Base-by-base conservation (phyloP, 1,284 basidiomycete genomes). In the Tremellales sp. region DNA sequence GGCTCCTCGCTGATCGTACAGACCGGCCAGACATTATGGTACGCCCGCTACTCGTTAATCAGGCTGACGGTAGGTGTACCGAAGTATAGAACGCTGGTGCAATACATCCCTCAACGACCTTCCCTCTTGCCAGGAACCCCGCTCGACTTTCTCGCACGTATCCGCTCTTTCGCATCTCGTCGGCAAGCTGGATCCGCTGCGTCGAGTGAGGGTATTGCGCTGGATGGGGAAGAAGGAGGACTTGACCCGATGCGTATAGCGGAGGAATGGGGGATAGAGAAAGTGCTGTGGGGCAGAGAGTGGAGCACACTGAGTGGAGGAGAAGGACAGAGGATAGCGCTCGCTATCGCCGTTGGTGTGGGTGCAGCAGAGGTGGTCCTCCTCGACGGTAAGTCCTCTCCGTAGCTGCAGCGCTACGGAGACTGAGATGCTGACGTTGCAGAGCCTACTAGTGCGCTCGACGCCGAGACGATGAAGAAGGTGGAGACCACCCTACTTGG, bases 381-480 rank as follows among this genome's bases (percentile, higher is more conserved):
- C 13, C 76, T 92, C 2, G 89, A 92, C 61, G 89, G 89, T 89
- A 47, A 46, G 83, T 76, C 8, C 4, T 13, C 17, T 26, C 4
- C 10, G n/a, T 24, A 26, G 15, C 17, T 15, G 13, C 13, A 41
- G 17, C 25, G 5, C 27, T 25, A 24, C 2, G 13, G 12, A 8
- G 24, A 10, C 4, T n/a, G n/a, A 15, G n/a, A 36, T 31, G 43
- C 50, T 62, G 45, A 54, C 41, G 2, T 21, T n/a, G 3, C 49
- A 91, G 89, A 92, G 69, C 89, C 89, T 0, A 91, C 89, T 0
- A 89, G 87, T 2, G 89, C 89, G 0, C 76, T 92, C 51, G 89
- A 92, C 66, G 76, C 81, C n/a, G 79, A 80, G 42, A 80, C 83
- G 0, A 82, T 83, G 21, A 62, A 75, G 10, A 69, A 76, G 24